Evolutionary conservation across 1,139 yeast species (phyloP).

Genomic region (Hanseniaspora sp.): DNA sequence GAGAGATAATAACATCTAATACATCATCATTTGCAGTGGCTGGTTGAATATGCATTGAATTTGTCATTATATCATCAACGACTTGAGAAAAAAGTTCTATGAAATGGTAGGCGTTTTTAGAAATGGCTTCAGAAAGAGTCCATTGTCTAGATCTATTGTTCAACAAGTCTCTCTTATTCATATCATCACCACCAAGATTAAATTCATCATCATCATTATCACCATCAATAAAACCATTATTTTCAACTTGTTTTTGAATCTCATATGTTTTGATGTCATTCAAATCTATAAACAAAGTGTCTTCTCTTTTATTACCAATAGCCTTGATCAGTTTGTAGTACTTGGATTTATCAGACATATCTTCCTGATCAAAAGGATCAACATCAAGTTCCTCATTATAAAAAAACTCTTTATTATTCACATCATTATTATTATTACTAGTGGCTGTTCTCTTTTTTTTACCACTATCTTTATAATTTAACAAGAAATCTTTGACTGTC

Average conservation of each 20-base stretch:
- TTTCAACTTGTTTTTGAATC: constrained; percentile 28
- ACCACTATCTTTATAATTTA: constrained; percentile 41
- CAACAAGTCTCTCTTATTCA: background rate
- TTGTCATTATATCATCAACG: constrained; percentile 73
- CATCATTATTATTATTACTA: background rate
- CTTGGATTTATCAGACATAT: constrained; percentile 45
- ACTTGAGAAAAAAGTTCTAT: constrained; percentile 64
- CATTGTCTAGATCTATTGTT: constrained; percentile 4
- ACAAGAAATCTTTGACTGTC: constrained; percentile 46
- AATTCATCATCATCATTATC: background rate
- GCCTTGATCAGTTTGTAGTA: constrained; percentile 66
- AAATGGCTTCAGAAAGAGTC: constrained; percentile 30
- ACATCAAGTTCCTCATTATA: constrained; percentile 29
- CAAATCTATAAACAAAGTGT: constrained; percentile 61
- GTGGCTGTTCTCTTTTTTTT: background rate
- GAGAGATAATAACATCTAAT: constrained; percentile 82
- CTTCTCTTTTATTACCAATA: constrained; percentile 69
- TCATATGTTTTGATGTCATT: constrained; percentile 73
- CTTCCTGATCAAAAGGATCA: constrained; percentile 24
- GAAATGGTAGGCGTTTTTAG: constrained; percentile 67
- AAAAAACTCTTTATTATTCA: constrained; percentile 18
- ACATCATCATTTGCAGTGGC: constrained; percentile 76
- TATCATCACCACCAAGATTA: background rate
- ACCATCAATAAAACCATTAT: background rate
- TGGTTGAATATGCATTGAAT: constrained; percentile 35